These are phyloP conservation scores for Bimuria novae-zelandiae DNA, from an alignment of 2,329 filamentous ascomycete genomes.

Conservation along the genomic window DNA sequence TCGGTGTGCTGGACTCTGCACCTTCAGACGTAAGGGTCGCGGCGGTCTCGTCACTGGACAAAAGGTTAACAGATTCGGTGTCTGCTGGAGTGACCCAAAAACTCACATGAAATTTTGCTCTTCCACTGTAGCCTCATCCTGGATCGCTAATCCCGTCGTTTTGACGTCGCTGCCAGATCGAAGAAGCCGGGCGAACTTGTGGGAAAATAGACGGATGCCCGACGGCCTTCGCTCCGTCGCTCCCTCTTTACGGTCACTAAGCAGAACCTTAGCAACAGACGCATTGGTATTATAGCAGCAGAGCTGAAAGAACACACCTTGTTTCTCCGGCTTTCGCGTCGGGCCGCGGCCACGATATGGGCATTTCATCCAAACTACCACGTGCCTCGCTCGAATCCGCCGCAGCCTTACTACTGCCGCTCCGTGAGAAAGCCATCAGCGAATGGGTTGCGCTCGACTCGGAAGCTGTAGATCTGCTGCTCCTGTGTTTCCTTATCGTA, in stretches of 20 bases:
- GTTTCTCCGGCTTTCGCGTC: too few relatives aligned
- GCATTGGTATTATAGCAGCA: neutral
- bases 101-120: neutral
- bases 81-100: conserved; percentile 5
- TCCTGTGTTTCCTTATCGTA: conserved; percentile 39
- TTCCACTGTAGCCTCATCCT: neutral
- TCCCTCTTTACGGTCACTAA: neutral
- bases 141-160: neutral
- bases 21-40: too few relatives aligned
- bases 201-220: conserved; percentile 24
- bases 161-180: conserved; percentile 23
- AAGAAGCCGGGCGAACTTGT: conserved; percentile 24
- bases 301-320: neutral
- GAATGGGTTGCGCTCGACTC: conserved; percentile 25
- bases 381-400: conserved; percentile 12
- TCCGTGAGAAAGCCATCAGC: conserved; percentile 20
- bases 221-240: conserved; percentile 23
- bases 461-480: conserved; percentile 36
- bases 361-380: neutral
- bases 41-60: neutral
- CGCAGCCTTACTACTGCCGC: conserved; percentile 17
- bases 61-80: conserved; percentile 10
- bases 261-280: neutral
- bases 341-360: conserved; percentile 18
- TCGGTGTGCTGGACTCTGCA: conserved; percentile 14